Evolutionary conservation across 2,329 filamentous ascomycete species (phyloP), one percentile per base, ranked within the genome.

Genomic region (Claviceps africana): DNA sequence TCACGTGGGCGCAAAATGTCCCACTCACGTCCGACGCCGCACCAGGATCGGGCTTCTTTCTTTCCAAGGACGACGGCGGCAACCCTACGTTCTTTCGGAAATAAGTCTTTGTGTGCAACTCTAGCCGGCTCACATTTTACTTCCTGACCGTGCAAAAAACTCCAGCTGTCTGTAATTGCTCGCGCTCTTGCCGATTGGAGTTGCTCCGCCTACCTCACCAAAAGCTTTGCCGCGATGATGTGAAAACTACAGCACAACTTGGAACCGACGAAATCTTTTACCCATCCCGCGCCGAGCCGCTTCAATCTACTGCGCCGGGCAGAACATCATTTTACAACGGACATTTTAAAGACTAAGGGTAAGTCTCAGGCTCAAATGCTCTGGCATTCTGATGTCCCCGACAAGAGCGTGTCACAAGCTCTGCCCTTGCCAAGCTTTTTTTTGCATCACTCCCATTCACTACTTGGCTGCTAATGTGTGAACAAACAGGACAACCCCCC

Each of bases 1-100:
- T 70, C 67, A 70, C 67, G 67, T 70, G 67, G 65, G 62, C 60
- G 63, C 62, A 67, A 62, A 64, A 60, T 65, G 62, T 68, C 66
- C 67, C 67, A 68, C 67, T 62, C 67, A 64, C 62, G 56, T 61
- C 54, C 57, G 61, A 58, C 58, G 61, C 60, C 56, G 51, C 53
- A 55, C 54, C 55, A 58, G 54, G n/a, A 49, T 61, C 48, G 56
- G 52, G 50, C 40, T 33, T 40, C 37, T 30, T 30, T 42, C 43
- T 40, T 33, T 52, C 54, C 51, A 51, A 48, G 19, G 49, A 52
- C 45, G 50, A 51, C 50, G 48, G 47, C 55, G 52, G 37, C 51
- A 54, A 55, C 50, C 49, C 53, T 39, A 28, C 19, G 54, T 33
- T 43, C 43, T 19, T 51, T 48, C 21, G 45, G 35, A 47, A 48